Conservation (phyloP, 805 yeast species). For the Monosporozyma aerobia region DNA sequence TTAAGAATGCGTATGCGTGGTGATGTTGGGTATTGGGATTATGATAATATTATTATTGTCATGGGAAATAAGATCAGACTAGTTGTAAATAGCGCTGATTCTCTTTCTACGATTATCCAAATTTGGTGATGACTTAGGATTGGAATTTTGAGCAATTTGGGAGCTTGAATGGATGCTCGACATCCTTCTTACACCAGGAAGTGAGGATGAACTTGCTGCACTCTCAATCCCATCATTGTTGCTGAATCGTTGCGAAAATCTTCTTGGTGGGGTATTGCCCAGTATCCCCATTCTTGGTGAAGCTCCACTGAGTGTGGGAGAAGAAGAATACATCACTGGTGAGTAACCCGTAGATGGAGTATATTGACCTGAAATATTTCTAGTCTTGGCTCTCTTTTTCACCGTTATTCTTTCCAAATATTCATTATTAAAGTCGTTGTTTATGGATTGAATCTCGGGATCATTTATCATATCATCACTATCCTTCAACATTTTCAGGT, state of each 20-base stretch:
- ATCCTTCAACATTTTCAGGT: background rate
- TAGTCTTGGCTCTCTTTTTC: background rate
- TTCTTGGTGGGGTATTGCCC: background rate
- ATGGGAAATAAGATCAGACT: background rate
- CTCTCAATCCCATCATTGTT: background rate
- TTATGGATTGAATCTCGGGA: background rate
- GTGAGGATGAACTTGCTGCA: background rate
- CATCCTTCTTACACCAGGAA: constrained; percentile 3
- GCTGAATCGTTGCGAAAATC: background rate
- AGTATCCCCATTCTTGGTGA: background rate
- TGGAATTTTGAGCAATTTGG: background rate
- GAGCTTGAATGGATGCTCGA: background rate
- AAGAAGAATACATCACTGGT: background rate
- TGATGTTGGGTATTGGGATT: background rate
- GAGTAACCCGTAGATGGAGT: background rate
- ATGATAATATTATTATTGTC: background rate
- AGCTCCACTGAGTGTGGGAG: background rate
- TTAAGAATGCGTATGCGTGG: background rate
- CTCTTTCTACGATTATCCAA: background rate
- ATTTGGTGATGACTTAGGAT: background rate
- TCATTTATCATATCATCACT: background rate
- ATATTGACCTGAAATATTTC: background rate
- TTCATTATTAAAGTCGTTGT: background rate
- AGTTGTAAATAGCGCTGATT: background rate
- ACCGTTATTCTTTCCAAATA: background rate